Conservation (phyloP, 768 basidiomycete species). For the Mycena rebaudengoi region DNA sequence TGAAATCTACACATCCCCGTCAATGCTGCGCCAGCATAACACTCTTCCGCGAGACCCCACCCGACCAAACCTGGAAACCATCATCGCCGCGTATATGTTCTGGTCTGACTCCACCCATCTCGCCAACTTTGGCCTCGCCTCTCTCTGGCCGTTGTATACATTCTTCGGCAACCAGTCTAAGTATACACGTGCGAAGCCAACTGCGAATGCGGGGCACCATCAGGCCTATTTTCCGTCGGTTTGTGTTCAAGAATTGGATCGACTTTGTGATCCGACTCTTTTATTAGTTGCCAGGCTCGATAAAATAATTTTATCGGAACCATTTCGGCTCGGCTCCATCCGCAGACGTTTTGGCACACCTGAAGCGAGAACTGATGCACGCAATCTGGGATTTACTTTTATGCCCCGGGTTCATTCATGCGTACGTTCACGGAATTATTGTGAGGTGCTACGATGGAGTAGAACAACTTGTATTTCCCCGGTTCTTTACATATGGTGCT, state of each 20-base stretch:
- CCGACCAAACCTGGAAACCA: constrained; percentile 18
- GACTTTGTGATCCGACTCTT: neutral
- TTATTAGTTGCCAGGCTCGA: constrained; percentile 30
- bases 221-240: constrained; percentile 44
- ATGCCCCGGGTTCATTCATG: constrained; percentile 33
- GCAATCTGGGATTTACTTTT: constrained; percentile 34
- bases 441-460: constrained; percentile 36
- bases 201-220: constrained; percentile 35
- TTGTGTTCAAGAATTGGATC: neutral
- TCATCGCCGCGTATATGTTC: constrained; percentile 34
- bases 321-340: constrained; percentile 19
- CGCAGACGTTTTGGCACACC: constrained; percentile 29
- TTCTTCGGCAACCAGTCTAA: constrained; percentile 46
- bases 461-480: constrained; percentile 29
- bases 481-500: constrained; percentile 38
- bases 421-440: constrained; percentile 33
- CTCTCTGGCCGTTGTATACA: constrained; percentile 44
- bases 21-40: constrained; percentile 23
- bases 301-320: constrained; percentile 31
- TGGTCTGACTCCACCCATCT: constrained; percentile 40
- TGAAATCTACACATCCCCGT: constrained; percentile 32
- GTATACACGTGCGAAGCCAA: constrained; percentile 35
- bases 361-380: constrained; percentile 38
- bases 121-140: constrained; percentile 32
- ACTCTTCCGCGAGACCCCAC: constrained; percentile 7